Evolutionary conservation across 495 filamentous ascomycete genomes (phyloP).

Genomic region (Schizothecium vesticola): DNA sequence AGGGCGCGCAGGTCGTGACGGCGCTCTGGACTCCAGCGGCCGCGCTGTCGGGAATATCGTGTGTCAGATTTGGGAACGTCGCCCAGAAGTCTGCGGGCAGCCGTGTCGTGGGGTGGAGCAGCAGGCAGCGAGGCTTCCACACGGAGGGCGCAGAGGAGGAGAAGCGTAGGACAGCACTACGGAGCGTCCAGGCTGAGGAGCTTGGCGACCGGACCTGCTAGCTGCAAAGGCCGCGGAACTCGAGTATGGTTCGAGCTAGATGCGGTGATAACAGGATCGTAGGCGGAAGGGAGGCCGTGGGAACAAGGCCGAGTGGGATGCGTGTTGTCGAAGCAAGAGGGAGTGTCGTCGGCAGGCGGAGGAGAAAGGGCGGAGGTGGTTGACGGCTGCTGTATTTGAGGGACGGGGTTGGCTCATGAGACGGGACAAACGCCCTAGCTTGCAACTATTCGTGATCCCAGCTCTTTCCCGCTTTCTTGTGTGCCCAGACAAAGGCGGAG

Average conservation of each 20-base stretch:
- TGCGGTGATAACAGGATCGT: neutral
- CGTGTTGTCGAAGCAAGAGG: neutral
- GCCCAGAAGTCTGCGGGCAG: slow-evolving; percentile 20
- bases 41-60: slow-evolving; percentile 28
- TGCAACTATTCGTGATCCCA: neutral
- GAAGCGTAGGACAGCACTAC: slow-evolving; percentile 2
- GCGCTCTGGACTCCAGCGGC: slow-evolving; percentile 18
- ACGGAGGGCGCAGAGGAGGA: slow-evolving; percentile 2
- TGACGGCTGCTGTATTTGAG: neutral
- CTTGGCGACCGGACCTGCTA: neutral
- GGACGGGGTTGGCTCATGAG: neutral
- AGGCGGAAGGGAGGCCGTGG: no score
- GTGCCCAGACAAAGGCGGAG: slow-evolving; percentile 2
- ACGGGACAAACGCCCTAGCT: neutral
- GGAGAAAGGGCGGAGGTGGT: neutral
- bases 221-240: neutral
- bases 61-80: slow-evolving; percentile 23
- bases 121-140: slow-evolving; percentile 10
- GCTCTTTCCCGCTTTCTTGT: neutral
- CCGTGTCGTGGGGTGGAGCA: slow-evolving; percentile 17
- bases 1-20: slow-evolving; percentile 7
- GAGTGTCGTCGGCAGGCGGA: neutral
- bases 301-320: neutral
- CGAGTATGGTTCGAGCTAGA: neutral
- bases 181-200: neutral